These are phyloP conservation scores for Pseudogymnoascus sp. DNA, from an alignment of 2,329 filamentous ascomycete genomes.

Conservation along the genomic window DNA sequence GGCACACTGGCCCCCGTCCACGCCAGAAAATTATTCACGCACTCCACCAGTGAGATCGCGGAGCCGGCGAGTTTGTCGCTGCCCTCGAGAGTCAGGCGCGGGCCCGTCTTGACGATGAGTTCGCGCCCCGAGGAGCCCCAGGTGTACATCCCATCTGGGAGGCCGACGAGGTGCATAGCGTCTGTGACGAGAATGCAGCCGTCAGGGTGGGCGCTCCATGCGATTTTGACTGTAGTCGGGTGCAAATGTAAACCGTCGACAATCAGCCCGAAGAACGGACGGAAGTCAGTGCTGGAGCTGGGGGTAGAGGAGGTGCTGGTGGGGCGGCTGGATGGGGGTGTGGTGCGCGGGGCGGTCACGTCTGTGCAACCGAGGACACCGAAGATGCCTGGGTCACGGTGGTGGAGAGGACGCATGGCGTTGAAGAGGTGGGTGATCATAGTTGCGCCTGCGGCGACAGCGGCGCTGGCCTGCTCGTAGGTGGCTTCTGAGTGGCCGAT, in stretches of 20 bases:
- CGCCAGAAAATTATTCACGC: slow-evolving; percentile 70
- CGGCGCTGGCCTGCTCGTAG: slow-evolving; percentile 68
- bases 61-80: slow-evolving; percentile 71
- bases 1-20: slow-evolving; percentile 64
- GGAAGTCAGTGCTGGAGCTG: slow-evolving; percentile 16
- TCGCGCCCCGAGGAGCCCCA: slow-evolving; percentile 64
- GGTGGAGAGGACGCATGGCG: slow-evolving; percentile 82
- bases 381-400: slow-evolving; percentile 86
- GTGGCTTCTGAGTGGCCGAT: slow-evolving; percentile 83
- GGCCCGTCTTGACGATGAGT: slow-evolving; percentile 60
- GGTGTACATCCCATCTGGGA: slow-evolving; percentile 74
- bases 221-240: slow-evolving; percentile 80
- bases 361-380: slow-evolving; percentile 67
- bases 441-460: slow-evolving; percentile 64
- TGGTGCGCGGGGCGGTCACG: slow-evolving; percentile 27
- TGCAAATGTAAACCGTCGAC: slow-evolving; percentile 86
- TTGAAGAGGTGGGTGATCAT: slow-evolving; percentile 96
- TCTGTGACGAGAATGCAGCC: slow-evolving; percentile 88
- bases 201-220: slow-evolving; percentile 74
- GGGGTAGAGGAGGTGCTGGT: background rate
- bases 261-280: slow-evolving; percentile 83
- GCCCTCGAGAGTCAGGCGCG: slow-evolving; percentile 65
- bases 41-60: slow-evolving; percentile 68
- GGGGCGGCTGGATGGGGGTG: slow-evolving; percentile 10
- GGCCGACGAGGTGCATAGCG: slow-evolving; percentile 78